Percentiles rank a stretch among this genome's conserved stretches.
These are phyloP conservation scores for Acanthamoeba quina DNA, from an alignment of 208 protist genomes.

Conservation along the genomic window DNA sequence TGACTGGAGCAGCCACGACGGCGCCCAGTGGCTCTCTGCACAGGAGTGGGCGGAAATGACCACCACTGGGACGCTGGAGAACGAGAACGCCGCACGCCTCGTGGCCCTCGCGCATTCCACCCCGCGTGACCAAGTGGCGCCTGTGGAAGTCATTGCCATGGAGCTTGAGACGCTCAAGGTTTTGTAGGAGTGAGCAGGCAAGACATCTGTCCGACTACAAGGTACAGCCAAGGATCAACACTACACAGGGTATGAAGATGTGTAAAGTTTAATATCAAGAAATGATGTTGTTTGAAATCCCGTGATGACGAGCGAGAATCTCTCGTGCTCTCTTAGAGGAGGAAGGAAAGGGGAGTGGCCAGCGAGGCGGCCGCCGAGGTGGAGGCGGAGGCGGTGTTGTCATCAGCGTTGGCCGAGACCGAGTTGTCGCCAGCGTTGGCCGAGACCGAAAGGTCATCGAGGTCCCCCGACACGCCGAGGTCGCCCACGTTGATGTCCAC, in stretches of 20 bases:
- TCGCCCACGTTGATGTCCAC: not conserved
- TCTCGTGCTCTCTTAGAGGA: no score
- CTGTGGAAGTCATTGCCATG: constrained; percentile 15
- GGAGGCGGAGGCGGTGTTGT: not conserved
- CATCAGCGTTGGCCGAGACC: not conserved
- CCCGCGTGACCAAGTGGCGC: not conserved
- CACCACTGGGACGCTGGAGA: not conserved
- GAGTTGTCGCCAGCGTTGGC: constrained; percentile 14
- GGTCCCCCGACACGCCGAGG: not conserved
- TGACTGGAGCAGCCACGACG: not conserved
- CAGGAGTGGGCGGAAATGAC: constrained; percentile 17
- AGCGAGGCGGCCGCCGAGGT: not conserved
- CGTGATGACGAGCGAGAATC: no score
- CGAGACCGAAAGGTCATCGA: not conserved
- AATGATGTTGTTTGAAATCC: no score
- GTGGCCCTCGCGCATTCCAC: constrained; percentile 15
- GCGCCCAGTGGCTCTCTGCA: not conserved
- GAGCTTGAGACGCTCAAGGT: not conserved
- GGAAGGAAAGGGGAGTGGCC: no score
- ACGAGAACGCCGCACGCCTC: not conserved
- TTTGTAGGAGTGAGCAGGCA: no score
- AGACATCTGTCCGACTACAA: no score
- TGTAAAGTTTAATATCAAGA: no score
- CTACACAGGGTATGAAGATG: no score
- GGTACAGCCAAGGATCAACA: no score